Evolutionary conservation across 108 stramenopile genomes (phyloP).

Genomic region (Cylindrotheca closterium): DNA sequence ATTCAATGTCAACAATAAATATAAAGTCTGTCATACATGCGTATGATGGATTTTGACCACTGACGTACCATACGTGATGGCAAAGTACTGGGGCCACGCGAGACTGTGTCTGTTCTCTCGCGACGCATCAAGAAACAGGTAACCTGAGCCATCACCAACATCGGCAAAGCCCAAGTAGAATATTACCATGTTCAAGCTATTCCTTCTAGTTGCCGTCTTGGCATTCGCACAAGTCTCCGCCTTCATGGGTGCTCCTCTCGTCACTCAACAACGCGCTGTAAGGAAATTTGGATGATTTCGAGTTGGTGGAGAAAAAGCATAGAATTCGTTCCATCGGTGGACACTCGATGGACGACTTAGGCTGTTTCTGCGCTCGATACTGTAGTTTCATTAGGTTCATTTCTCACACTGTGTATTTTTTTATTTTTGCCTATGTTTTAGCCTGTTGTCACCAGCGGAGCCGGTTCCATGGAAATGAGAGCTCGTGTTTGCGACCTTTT

Average conservation of each 20-base stretch:
- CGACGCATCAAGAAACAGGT: too few species aligned
- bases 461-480: slow-evolving; percentile 70
- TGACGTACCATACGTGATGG: too few species aligned
- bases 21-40: too few species aligned
- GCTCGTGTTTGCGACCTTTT: slow-evolving; percentile 87
- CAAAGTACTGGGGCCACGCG: too few species aligned
- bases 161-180: slow-evolving; percentile 10
- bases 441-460: slow-evolving; percentile 18
- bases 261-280: slow-evolving; percentile 19
- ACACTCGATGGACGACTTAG: too few species aligned
- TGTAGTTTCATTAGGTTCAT: not conserved
- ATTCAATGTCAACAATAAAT: too few species aligned
- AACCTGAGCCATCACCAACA: not conserved
- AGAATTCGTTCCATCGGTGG: too few species aligned
- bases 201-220: slow-evolving; percentile 53
- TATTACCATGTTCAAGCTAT: slow-evolving; percentile 57
- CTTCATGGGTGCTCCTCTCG: slow-evolving; percentile 58
- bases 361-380: too few species aligned
- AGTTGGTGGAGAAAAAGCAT: too few species aligned
- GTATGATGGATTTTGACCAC: too few species aligned
- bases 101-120: too few species aligned
- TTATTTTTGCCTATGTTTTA: not conserved
- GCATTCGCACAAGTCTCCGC: slow-evolving; percentile 47
- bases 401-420: not conserved
- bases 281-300: too few species aligned